Conservation (phyloP, 768 basidiomycete species). For the Trametes villosa region DNA sequence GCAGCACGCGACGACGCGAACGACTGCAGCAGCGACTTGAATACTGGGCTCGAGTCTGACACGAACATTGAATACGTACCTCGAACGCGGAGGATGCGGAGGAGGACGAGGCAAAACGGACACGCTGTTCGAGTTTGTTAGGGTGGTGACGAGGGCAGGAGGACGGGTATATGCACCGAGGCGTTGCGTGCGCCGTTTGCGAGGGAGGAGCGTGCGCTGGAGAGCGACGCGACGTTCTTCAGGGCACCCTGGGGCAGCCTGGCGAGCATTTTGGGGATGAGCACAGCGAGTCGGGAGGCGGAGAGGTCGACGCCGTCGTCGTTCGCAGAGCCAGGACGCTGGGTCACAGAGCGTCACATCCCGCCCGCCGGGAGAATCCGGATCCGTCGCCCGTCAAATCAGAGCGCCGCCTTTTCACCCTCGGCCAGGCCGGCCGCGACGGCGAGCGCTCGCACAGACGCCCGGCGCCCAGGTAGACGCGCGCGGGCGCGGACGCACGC, state of each 20-base stretch:
- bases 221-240: constrained; percentile 55
- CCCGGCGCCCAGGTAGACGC: background rate
- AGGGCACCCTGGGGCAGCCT: constrained; percentile 79
- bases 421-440: constrained; percentile 9
- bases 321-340: constrained; percentile 46
- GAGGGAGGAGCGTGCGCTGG: constrained; percentile 49
- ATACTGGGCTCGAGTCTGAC: background rate
- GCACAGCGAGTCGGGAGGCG: constrained; percentile 23
- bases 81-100: constrained; percentile 60
- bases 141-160: constrained; percentile 25
- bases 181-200: constrained; percentile 49
- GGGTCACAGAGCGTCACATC: constrained; percentile 40
- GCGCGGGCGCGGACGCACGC: background rate
- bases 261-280: constrained; percentile 70
- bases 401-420: constrained; percentile 17
- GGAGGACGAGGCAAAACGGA: constrained; percentile 72
- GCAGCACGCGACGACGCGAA: constrained; percentile 72
- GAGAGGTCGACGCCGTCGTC: constrained; percentile 39
- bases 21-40: constrained; percentile 45
- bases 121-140: constrained; percentile 44
- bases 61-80: constrained; percentile 46
- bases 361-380: constrained; percentile 31
- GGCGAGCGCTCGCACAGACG: background rate
- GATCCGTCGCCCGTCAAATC: constrained; percentile 28
- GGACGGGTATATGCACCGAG: constrained; percentile 46